Percentiles rank a stretch among this genome's conserved stretches.
phyloP scores from a whole-genome alignment of 2,329 filamentous ascomycete species.

The Nigrospora oryzae region DNA sequence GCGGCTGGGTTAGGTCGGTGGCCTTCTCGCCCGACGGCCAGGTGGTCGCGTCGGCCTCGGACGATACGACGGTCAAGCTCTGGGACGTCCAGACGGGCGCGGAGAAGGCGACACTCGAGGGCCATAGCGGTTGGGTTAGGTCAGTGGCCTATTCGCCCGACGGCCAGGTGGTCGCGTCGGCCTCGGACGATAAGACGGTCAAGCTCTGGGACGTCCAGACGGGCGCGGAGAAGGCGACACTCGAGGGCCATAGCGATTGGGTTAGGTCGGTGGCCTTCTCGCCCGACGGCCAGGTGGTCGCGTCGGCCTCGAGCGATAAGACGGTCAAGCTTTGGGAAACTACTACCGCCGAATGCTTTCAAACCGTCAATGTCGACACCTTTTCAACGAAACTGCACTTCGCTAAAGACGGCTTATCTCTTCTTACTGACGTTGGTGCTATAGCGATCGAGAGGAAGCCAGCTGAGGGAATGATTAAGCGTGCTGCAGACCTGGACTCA shows the following conservation, averaged over 20 bases:
- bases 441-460: not conserved
- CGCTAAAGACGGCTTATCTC: not conserved
- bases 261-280: not conserved
- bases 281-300: not conserved
- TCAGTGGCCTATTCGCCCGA: constrained; percentile 6
- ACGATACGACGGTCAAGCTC: not conserved
- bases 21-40: constrained; percentile 2
- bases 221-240: not conserved
- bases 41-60: constrained; percentile 4
- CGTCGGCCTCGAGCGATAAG: not conserved
- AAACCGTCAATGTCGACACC: not conserved
- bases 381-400: not conserved
- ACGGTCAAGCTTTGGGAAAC: not conserved
- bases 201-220: constrained; percentile 4
- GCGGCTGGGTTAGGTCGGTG: not conserved
- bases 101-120: not conserved
- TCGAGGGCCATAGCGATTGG: not conserved
- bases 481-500: not conserved
- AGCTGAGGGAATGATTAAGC: not conserved
- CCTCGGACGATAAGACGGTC: constrained; percentile 3
- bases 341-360: not conserved
- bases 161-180: constrained; percentile 3
- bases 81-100: not conserved
- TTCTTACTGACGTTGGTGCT: not conserved
- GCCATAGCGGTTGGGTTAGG: not conserved